These are phyloP conservation scores for Rubia occidens DNA, from an alignment of 305 asterid genomes.

Conservation along the genomic window DNA sequence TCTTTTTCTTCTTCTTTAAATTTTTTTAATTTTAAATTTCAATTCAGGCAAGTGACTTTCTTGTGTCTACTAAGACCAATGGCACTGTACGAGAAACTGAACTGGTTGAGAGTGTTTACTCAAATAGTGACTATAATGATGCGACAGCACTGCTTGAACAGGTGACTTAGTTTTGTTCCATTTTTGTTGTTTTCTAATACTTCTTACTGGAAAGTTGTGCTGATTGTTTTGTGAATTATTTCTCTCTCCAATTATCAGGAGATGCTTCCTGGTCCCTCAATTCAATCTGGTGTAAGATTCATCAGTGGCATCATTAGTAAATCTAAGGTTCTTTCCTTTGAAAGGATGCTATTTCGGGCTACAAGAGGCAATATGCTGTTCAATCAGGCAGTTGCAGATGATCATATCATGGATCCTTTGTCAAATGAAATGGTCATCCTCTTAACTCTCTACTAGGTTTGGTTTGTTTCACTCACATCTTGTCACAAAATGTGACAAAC, in stretches of 20 bases:
- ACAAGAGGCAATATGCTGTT: slow-evolving; percentile 98
- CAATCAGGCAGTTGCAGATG: slow-evolving; percentile 81
- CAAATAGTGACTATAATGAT: slow-evolving; percentile 43
- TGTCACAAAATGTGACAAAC: background rate
- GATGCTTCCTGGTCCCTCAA: slow-evolving; percentile 58
- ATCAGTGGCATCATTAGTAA: slow-evolving; percentile 82
- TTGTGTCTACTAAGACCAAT: slow-evolving; percentile 59
- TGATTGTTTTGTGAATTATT: background rate
- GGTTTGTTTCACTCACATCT: background rate
- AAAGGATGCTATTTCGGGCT: slow-evolving; percentile 95
- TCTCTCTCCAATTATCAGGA: slow-evolving; percentile 31
- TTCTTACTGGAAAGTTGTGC: background rate
- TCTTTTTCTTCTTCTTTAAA: background rate
- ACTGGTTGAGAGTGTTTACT: slow-evolving; percentile 59
- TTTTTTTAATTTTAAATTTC: slow-evolving; percentile 6
- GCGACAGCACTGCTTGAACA: slow-evolving; percentile 68
- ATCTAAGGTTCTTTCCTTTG: slow-evolving; percentile 71
- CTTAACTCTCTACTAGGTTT: slow-evolving; percentile 17
- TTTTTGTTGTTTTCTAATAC: slow-evolving; percentile 10
- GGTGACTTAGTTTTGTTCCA: slow-evolving; percentile 32
- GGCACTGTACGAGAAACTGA: slow-evolving; percentile 59
- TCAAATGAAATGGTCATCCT: slow-evolving; percentile 71
- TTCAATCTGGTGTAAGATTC: slow-evolving; percentile 87
- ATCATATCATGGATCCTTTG: slow-evolving; percentile 66
- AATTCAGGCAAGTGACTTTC: slow-evolving; percentile 83